These are phyloP conservation scores for Rhodotorula sp. DNA, from an alignment of 1,284 basidiomycete species.

Conservation along the genomic window DNA sequence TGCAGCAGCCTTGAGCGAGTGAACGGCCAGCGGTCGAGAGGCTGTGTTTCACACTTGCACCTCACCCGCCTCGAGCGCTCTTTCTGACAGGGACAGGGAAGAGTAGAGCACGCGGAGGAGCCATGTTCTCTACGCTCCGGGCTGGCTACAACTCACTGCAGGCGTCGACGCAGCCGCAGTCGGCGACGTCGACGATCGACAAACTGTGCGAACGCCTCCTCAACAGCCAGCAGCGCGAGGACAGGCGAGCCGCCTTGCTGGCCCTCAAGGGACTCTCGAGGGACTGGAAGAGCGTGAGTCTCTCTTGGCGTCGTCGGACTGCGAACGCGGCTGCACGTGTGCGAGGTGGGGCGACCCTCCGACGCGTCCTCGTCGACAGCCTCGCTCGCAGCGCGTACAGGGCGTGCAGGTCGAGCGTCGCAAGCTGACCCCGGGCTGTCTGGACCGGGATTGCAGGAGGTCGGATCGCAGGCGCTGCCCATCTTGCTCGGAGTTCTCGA, in stretches of 20 bases:
- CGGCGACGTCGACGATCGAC: conserved; percentile 61
- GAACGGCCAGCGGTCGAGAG: neutral
- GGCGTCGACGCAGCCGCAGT: conserved; percentile 22
- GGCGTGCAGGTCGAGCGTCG: neutral
- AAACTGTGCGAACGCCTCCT: conserved; percentile 85
- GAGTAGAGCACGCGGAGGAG: neutral
- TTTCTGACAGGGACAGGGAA: too few species aligned
- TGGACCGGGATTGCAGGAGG: conserved; percentile 56
- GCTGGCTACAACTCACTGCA: conserved; percentile 31
- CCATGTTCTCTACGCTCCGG: conserved; percentile 35
- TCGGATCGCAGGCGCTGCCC: conserved; percentile 70
- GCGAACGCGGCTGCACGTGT: neutral
- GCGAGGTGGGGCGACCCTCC: conserved; percentile 5
- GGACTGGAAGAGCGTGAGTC: conserved; percentile 70
- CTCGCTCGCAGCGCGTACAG: neutral
- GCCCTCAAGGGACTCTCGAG: conserved; percentile 87
- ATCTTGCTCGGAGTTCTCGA: conserved; percentile 72
- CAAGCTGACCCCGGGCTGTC: neutral
- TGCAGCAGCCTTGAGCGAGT: too few species aligned
- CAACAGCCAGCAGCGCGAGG: conserved; percentile 78
- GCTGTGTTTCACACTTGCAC: neutral
- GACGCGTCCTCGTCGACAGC: neutral
- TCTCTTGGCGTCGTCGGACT: neutral
- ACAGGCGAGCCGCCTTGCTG: conserved; percentile 85
- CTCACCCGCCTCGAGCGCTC: too few species aligned